Base-by-base conservation (phyloP, 371 early-diverging fungal species). In the Rhizopus stolonifer region DNA sequence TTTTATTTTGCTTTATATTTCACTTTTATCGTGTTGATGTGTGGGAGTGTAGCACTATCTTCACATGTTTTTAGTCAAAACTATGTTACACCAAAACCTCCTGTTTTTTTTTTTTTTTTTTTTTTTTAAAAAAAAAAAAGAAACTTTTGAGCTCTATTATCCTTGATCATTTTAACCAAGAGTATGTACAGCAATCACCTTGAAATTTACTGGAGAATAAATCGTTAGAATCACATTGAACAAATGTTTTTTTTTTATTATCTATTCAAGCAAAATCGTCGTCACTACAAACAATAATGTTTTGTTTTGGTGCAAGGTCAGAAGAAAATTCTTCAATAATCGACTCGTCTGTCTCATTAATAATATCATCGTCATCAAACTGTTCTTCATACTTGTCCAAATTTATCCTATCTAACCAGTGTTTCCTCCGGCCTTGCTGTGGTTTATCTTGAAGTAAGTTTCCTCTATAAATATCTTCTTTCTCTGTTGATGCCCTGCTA, bases 401-500 rank as follows among this genome's bases (percentile, higher is more conserved):
- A 18, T 63, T 31, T 22, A 63, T 50, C 13, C 45, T 38, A 14
- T 58, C 48, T 36, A 63, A 40, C 63, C 63, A 63, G 29, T 58
- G 63, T 13, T 38, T 50, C 6, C 34, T 9, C 14, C 29, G 49
- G 17, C 11, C 17, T 0, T 33, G 10, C 1, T 51, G 31, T n/a
- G n/a, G n/a, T n/a, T n/a, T n/a, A n/a, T n/a, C n/a, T 2, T 51
- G 15, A 5, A 23, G 2, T 25, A 52, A 19, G 10, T 45, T 36
- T 29, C 43, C 39, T 0, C 29, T 17, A 31, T 29, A 21, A 1
- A 36, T 15, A 44, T 39, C n/a, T 4, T 23, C 8, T n/a, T 46
- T 18, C 19, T 33, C n/a, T 21, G 10, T 4, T 21, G 43, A 15
- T 5, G 1, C 38, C 2, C 40, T 1, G 11, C 45, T 44, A 17